A percentile compares a stretch with the other conserved stretches of the same genome.
These are phyloP conservation scores for Clonostachys rosea DNA, from an alignment of 2,329 filamentous ascomycete species.

Conservation along the genomic window DNA sequence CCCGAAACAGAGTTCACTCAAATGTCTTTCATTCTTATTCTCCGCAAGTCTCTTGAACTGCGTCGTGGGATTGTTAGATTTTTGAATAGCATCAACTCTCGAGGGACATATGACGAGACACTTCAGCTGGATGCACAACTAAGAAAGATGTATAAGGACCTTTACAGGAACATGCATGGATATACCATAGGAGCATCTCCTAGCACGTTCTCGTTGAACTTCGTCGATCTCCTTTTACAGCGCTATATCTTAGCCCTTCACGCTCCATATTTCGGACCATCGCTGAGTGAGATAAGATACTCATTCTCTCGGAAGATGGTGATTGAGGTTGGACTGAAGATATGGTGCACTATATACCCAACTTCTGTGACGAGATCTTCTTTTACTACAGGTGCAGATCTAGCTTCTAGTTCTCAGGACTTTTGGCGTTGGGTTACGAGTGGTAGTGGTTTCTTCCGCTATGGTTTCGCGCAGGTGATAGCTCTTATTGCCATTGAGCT, in stretches of 20 bases:
- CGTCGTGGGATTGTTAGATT: constrained; percentile 34
- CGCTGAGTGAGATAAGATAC: constrained; percentile 34
- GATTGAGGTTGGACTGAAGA: constrained; percentile 40
- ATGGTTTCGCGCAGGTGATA: constrained; percentile 21
- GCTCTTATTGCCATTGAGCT: constrained; percentile 35
- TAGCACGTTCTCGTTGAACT: constrained; percentile 31
- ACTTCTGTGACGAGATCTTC: background rate
- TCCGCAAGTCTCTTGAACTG: constrained; percentile 33
- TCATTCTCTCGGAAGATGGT: constrained; percentile 44
- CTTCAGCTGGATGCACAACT: constrained; percentile 37
- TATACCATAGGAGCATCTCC: constrained; percentile 12
- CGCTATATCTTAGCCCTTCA: constrained; percentile 53
- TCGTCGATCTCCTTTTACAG: constrained; percentile 45
- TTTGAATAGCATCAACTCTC: constrained; percentile 33
- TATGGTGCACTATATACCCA: constrained; percentile 34
- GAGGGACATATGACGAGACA: constrained; percentile 35
- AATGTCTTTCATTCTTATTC: constrained; percentile 29
- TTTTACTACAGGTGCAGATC: constrained; percentile 9
- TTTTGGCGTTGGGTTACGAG: constrained; percentile 29
- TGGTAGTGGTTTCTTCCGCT: constrained; percentile 34
- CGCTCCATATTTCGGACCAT: constrained; percentile 38
- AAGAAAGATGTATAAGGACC: constrained; percentile 30
- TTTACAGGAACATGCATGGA: constrained; percentile 25
- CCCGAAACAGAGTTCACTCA: constrained; percentile 30
- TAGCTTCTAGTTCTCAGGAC: background rate